Conservation (phyloP, 2,329 filamentous ascomycete genomes). For the Shiraia bambusicola region DNA sequence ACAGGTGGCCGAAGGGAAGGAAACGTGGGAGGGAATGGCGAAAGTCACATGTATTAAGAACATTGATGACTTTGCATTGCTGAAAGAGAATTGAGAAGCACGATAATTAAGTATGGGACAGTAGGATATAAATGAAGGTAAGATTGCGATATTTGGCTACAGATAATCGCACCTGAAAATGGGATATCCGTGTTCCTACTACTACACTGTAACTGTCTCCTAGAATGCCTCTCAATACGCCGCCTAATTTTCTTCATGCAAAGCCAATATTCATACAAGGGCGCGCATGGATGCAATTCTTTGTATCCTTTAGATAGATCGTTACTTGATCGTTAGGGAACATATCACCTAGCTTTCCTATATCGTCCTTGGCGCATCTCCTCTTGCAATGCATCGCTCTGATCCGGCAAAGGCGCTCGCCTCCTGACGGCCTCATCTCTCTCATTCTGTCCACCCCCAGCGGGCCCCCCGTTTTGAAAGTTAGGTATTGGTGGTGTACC, state of each 20-base stretch:
- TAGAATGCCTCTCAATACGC: not conserved
- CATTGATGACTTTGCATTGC: constrained; percentile 20
- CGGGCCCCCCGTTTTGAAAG: constrained; percentile 31
- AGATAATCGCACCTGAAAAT: no score
- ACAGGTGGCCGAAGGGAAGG: constrained; percentile 14
- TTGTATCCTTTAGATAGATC: not conserved
- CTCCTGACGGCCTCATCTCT: constrained; percentile 23
- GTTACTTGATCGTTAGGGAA: not conserved
- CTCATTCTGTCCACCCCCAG: constrained; percentile 16
- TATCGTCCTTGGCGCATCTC: constrained; percentile 66
- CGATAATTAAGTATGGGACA: not conserved
- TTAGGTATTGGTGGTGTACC: constrained; percentile 17
- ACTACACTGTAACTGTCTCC: no score
- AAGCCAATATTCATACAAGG: not conserved
- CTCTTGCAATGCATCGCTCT: constrained; percentile 76
- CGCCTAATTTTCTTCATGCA: not conserved
- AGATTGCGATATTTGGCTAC: not conserved
- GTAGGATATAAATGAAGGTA: not conserved
- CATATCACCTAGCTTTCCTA: constrained; percentile 30
- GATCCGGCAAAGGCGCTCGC: constrained; percentile 74
- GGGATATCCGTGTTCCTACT: no score
- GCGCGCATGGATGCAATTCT: no score
- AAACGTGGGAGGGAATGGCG: constrained; percentile 10
- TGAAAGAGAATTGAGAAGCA: constrained; percentile 16
- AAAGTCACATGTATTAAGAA: constrained; percentile 22